These are phyloP conservation scores for Sordariomycetes sp. DNA, from an alignment of 2,329 filamentous ascomycete genomes.

Conservation along the genomic window DNA sequence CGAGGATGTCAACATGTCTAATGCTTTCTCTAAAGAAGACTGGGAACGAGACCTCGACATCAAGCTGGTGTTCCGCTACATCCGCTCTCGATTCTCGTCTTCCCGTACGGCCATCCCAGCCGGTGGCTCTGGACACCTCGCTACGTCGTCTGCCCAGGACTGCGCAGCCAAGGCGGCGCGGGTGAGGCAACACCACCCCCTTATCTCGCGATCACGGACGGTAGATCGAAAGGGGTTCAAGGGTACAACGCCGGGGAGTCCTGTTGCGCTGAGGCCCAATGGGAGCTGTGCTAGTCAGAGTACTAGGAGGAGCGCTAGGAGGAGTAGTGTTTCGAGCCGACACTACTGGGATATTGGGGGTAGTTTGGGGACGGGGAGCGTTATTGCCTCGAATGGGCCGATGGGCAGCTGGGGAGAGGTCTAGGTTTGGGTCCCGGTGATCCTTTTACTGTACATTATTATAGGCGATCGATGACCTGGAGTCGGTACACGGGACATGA, in stretches of 20 bases:
- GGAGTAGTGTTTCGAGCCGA: slow-evolving; percentile 62
- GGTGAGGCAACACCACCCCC: slow-evolving; percentile 81
- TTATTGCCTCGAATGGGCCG: slow-evolving; percentile 55
- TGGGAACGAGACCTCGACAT: slow-evolving; percentile 93
- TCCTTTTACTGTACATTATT: not conserved
- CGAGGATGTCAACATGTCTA: slow-evolving; percentile 14
- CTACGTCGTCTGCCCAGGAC: slow-evolving; percentile 48
- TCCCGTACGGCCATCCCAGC: slow-evolving; percentile 29
- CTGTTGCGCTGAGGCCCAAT: slow-evolving; percentile 37
- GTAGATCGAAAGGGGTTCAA: slow-evolving; percentile 49
- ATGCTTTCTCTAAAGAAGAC: slow-evolving; percentile 59
- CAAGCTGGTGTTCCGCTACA: slow-evolving; percentile 82
- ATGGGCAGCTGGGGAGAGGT: slow-evolving; percentile 77
- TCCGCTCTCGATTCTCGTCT: slow-evolving; percentile 64
- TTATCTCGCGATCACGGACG: slow-evolving; percentile 52
- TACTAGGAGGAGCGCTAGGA: slow-evolving; percentile 61
- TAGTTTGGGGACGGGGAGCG: slow-evolving; percentile 66
- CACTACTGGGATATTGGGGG: slow-evolving; percentile 92
- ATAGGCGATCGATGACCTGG: no score
- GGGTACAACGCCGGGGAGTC: slow-evolving; percentile 38
- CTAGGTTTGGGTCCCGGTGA: no score
- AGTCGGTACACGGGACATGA: no score
- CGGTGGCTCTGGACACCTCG: slow-evolving; percentile 31
- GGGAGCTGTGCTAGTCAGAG: slow-evolving; percentile 83
- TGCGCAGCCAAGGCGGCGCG: slow-evolving; percentile 69